phyloP scores from a whole-genome alignment of 805 yeast species.

The Priceomyces haplophilus region DNA sequence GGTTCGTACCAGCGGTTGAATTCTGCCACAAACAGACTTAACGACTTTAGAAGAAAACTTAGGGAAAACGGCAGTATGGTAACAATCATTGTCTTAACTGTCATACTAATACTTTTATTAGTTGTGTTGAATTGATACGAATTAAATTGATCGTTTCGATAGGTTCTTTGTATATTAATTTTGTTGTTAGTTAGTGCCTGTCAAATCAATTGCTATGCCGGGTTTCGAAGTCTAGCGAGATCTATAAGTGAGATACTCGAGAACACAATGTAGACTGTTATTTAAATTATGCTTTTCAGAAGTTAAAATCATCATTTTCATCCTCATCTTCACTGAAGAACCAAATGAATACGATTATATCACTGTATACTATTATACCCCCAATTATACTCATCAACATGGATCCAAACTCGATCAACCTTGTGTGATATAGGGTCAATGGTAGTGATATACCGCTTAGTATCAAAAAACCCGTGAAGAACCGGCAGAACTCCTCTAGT shows the following conservation, averaged over 20 bases:
- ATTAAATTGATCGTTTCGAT: neutral
- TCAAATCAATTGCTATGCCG: neutral
- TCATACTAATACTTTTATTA: slow-evolving; percentile 37
- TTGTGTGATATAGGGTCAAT: slow-evolving; percentile 36
- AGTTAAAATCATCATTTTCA: slow-evolving; percentile 44
- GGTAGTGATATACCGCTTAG: slow-evolving; percentile 47
- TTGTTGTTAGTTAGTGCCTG: neutral
- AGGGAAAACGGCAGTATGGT: slow-evolving; percentile 43
- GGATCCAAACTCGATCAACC: slow-evolving; percentile 36
- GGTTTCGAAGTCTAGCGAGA: neutral
- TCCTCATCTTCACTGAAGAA: slow-evolving; percentile 45
- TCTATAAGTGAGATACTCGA: slow-evolving; percentile 1
- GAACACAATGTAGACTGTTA: neutral
- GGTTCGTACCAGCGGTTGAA: slow-evolving; percentile 27
- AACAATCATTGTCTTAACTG: slow-evolving; percentile 40
- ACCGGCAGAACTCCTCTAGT: slow-evolving; percentile 38
- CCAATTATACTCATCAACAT: slow-evolving; percentile 44
- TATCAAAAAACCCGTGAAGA: slow-evolving; percentile 37
- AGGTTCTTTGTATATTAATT: slow-evolving; percentile 1
- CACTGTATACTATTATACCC: slow-evolving; percentile 44
- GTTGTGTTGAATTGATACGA: slow-evolving; percentile 38
- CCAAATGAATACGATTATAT: slow-evolving; percentile 44
- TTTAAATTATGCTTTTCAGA: slow-evolving; percentile 15
- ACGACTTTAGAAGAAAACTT: slow-evolving; percentile 29
- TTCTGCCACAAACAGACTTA: slow-evolving; percentile 29